Conservation (phyloP, 1,284 basidiomycete species). For the Irpex rosettiformis region DNA sequence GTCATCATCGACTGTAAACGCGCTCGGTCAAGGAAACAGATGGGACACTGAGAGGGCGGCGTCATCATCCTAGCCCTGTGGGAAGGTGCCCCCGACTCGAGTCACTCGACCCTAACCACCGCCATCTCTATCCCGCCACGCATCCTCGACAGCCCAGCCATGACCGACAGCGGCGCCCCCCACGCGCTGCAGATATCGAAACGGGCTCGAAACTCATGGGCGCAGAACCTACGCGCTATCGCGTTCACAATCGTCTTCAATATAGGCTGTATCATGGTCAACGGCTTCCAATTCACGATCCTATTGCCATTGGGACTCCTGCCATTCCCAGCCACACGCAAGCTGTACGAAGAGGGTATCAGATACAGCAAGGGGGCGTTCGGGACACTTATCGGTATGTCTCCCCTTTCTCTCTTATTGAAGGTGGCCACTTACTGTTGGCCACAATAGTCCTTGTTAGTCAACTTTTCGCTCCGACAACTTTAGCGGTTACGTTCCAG, state of each 20-base stretch:
- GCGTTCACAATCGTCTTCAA: slow-evolving; percentile 64
- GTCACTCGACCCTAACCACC: background rate
- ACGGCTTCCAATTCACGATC: slow-evolving; percentile 67
- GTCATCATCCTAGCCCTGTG: too few relatives aligned
- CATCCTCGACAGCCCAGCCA: slow-evolving; percentile 4
- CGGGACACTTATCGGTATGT: slow-evolving; percentile 63
- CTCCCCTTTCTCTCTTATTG: slow-evolving; percentile 29
- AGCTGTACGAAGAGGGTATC: slow-evolving; percentile 64
- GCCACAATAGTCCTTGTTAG: slow-evolving; percentile 59
- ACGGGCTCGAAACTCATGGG: slow-evolving; percentile 57
- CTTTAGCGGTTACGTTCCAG: slow-evolving; percentile 74
- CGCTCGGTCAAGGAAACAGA: background rate
- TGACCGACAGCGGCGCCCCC: slow-evolving; percentile 20
- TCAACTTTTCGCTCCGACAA: slow-evolving; percentile 81
- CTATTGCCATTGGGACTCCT: slow-evolving; percentile 62
- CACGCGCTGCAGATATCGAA: slow-evolving; percentile 56
- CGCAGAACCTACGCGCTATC: slow-evolving; percentile 46
- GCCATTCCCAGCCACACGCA: slow-evolving; percentile 45
- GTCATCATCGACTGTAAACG: slow-evolving; percentile 1
- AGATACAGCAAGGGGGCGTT: slow-evolving; percentile 83
- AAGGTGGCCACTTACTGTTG: slow-evolving; percentile 7
- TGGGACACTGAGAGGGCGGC: background rate
- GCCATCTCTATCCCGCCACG: background rate
- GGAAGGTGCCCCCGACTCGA: too few relatives aligned
- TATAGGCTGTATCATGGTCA: slow-evolving; percentile 64